Evolutionary conservation across 192 early-diverging fungal species (phyloP).

Genomic region (Coemansia sp.): DNA sequence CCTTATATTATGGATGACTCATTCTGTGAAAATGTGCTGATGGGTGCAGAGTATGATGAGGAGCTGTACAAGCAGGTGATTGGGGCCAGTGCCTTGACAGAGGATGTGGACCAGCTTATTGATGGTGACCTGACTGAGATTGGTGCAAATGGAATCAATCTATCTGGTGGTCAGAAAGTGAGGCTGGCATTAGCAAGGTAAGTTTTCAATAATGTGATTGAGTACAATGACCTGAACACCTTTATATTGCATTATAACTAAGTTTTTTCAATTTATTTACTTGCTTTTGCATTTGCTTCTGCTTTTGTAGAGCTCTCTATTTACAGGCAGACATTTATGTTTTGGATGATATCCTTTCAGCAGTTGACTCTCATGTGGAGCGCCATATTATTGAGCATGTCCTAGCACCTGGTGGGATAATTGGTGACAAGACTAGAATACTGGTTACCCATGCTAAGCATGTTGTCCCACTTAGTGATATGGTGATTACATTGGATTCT

Average conservation of each 20-base stretch:
- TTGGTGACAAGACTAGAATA: constrained; percentile 23
- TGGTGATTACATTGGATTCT: constrained; percentile 8
- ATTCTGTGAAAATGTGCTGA: constrained; percentile 43
- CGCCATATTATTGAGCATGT: constrained; percentile 25
- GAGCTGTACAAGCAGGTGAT: constrained; percentile 20
- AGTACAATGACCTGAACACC: neutral
- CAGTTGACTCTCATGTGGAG: constrained; percentile 27
- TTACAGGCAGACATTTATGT: constrained; percentile 53
- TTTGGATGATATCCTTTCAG: no score
- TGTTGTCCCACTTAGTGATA: constrained; percentile 27
- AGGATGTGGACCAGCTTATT: constrained; percentile 16
- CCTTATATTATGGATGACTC: constrained; percentile 46
- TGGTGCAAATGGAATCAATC: constrained; percentile 55
- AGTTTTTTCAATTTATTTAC: neutral
- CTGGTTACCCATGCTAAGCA: constrained; percentile 42
- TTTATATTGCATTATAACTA: neutral
- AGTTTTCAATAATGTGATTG: neutral
- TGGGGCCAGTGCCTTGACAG: constrained; percentile 22
- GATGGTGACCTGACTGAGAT: constrained; percentile 52
- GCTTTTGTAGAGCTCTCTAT: constrained; percentile 55
- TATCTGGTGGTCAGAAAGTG: no score
- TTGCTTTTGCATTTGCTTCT: neutral
- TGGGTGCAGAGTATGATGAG: no score
- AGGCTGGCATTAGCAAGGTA: constrained; percentile 59
- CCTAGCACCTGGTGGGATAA: constrained; percentile 16